These are phyloP conservation scores for Neospora caninum DNA, from an alignment of 169 alveolate genomes.

Conservation along the genomic window DNA sequence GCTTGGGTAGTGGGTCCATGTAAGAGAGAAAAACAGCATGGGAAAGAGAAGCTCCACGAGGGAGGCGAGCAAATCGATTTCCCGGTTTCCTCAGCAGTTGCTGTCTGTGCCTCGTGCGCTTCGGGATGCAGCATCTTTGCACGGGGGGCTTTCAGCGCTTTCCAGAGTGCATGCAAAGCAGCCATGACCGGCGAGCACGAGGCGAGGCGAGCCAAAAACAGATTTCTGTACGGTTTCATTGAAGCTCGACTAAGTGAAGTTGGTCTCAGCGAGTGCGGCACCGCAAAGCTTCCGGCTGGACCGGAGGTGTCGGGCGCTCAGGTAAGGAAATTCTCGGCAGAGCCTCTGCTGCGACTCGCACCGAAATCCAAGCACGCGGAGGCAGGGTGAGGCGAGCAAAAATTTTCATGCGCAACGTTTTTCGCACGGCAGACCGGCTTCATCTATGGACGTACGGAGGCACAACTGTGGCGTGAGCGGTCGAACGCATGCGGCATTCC, in stretches of 20 bases:
- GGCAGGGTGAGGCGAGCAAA: background rate
- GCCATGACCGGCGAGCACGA: conserved; percentile 42
- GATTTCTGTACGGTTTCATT: conserved; percentile 55
- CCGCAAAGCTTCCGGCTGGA: background rate
- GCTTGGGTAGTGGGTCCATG: too few species aligned
- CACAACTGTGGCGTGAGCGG: too few species aligned
- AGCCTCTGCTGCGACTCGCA: too few species aligned
- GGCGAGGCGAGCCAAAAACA: conserved; percentile 33
- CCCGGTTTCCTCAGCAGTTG: too few species aligned
- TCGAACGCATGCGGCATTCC: too few species aligned
- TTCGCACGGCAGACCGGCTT: too few species aligned
- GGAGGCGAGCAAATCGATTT: too few species aligned
- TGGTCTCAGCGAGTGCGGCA: conserved; percentile 5
- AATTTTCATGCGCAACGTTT: background rate
- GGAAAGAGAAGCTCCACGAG: too few species aligned
- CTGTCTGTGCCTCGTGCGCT: background rate
- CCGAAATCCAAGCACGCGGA: too few species aligned
- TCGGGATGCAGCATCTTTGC: conserved; percentile 41
- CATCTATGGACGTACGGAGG: too few species aligned
- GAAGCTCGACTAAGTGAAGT: conserved; percentile 37
- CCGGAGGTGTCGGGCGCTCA: background rate
- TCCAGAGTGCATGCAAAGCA: conserved; percentile 38
- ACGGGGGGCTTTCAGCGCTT: conserved; percentile 47
- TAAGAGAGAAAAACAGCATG: too few species aligned
- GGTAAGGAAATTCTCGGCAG: background rate